phyloP scores from a whole-genome alignment of 1,284 basidiomycete genomes.

The Trichosporon faecale region DNA sequence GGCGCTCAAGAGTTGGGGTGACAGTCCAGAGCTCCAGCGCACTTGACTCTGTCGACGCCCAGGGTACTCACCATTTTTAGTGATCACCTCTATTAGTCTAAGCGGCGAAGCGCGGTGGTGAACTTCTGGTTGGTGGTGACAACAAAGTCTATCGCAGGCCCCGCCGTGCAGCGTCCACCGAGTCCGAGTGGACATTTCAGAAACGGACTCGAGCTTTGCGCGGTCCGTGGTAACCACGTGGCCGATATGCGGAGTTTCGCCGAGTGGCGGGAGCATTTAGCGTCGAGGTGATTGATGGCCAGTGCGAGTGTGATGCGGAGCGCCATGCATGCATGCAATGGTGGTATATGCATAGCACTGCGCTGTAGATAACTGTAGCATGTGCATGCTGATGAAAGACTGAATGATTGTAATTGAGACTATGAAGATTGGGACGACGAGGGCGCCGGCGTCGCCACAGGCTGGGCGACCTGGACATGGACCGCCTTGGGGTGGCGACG shows the following conservation, averaged over 20 bases:
- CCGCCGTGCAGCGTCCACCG: neutral
- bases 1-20: neutral
- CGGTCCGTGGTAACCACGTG: neutral
- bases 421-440: neutral
- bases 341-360: neutral
- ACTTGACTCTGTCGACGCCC: neutral
- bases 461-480: neutral
- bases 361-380: neutral
- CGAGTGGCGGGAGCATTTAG: neutral
- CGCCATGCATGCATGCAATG: neutral
- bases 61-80: neutral
- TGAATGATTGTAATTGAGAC: neutral
- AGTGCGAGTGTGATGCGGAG: neutral
- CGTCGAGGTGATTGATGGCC: neutral
- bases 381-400: neutral
- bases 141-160: neutral
- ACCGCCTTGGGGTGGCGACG: neutral
- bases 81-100: neutral
- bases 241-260: neutral
- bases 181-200: constrained; percentile 1
- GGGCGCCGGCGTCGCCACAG: neutral
- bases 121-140: neutral
- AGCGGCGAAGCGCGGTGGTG: constrained; percentile 1
- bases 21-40: neutral
- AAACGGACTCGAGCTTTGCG: constrained; percentile 9